Conservation (phyloP, 2,329 filamentous ascomycete genomes). For the Harringtonia lauricola region DNA sequence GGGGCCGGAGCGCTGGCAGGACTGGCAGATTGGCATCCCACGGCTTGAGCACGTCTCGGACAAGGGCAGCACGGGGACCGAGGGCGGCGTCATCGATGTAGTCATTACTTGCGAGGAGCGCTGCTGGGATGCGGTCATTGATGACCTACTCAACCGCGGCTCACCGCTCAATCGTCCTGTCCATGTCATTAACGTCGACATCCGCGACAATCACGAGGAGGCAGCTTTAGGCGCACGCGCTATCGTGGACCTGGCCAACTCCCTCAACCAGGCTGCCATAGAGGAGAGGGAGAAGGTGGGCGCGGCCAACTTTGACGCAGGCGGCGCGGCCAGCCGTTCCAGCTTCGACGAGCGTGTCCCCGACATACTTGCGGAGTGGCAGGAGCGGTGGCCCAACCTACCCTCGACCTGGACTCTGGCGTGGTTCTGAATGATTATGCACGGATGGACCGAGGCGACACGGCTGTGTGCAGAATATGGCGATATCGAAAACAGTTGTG, state of each 20-base stretch:
- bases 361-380: slow-evolving; percentile 84
- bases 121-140: slow-evolving; percentile 95
- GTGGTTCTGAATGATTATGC: slow-evolving; percentile 72
- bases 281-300: slow-evolving; percentile 64
- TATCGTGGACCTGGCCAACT: slow-evolving; percentile 82
- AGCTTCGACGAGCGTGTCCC: slow-evolving; percentile 91
- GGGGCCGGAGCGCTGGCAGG: slow-evolving; percentile 94
- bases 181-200: slow-evolving; percentile 97
- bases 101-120: slow-evolving; percentile 97
- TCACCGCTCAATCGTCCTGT: slow-evolving; percentile 83
- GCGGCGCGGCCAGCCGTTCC: slow-evolving; percentile 52
- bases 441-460: too few species aligned
- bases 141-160: slow-evolving; percentile 80
- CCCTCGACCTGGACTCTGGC: slow-evolving; percentile 90
- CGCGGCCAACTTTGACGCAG: slow-evolving; percentile 56
- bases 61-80: slow-evolving; percentile 68
- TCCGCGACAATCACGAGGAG: slow-evolving; percentile 97
- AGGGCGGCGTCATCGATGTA: slow-evolving; percentile 82
- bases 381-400: slow-evolving; percentile 85
- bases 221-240: slow-evolving; percentile 81
- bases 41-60: slow-evolving; percentile 66
- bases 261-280: slow-evolving; percentile 67
- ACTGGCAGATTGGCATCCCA: slow-evolving; percentile 84
- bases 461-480: too few species aligned
- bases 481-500: too few species aligned